Base-by-base conservation (phyloP, 805 yeast species). In the Kodamaea hsintzibuensis region DNA sequence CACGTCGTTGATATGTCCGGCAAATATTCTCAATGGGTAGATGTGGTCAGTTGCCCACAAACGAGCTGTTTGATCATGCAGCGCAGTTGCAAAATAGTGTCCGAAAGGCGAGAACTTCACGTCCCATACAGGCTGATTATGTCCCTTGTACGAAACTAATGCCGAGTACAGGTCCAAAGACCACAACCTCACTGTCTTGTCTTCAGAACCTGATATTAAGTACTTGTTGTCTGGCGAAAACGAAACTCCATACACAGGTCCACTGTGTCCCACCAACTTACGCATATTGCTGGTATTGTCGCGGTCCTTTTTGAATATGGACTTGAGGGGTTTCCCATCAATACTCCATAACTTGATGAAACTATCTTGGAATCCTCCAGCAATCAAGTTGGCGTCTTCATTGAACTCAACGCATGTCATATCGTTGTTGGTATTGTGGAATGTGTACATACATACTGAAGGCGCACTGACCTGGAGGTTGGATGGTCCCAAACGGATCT, bases 11-110 rank as follows among this genome's bases (percentile, higher is more conserved):
- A 92, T 81, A 72, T 95, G 99, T 0, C 99, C 99, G 0, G 98
- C 98, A 76, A 95, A 93, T 22, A 95, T 89, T 61, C 99, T 80
- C 62, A 95, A 77, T 38, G 99, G 98, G 67, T 93, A 92, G 45
- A 95, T 92, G 71, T 95, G 99, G 69, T 95, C 99, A 62, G 96
- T 91, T 22, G 97, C 91, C 99, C 99, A 95, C 53, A 95, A 77
- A 57, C 98, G 81, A 1, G 98, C 98, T 0, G 99, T 95, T 69
- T 92, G 98, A 67, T 95, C 99, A 66, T 92, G 97, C 2, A 97
- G 90, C 0, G 96, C 97, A 0, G 98, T 92, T n/a, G 96, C 97
- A 71, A 95, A 95, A 73, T 95, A 95, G 72, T 95, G 98, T 4
- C 99, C 99, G 62, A 89, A 75, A 1, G 99, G 99, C 1, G 96